These are phyloP conservation scores for Seiridium cupressi DNA, from an alignment of 2,329 filamentous ascomycete species.

Conservation along the genomic window DNA sequence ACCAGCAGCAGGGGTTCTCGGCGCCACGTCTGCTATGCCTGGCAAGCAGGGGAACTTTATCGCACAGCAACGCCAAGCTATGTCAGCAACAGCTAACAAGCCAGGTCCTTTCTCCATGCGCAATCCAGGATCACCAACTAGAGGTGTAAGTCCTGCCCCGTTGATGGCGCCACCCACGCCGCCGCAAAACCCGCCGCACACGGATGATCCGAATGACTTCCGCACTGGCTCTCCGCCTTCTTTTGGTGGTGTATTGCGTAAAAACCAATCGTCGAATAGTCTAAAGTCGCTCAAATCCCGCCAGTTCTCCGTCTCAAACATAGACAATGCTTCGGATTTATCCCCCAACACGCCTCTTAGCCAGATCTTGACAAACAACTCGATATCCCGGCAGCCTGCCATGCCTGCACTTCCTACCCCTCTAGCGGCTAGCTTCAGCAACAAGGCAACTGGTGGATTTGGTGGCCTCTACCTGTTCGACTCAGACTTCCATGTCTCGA, in stretches of 20 bases:
- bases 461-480: slow-evolving; percentile 81
- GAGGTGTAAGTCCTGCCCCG: slow-evolving; percentile 19
- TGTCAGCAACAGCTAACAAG: slow-evolving; percentile 33
- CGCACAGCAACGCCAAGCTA: slow-evolving; percentile 39
- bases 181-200: slow-evolving; percentile 25
- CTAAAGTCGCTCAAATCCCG: slow-evolving; percentile 70
- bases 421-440: slow-evolving; percentile 59
- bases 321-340: slow-evolving; percentile 61
- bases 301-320: slow-evolving; percentile 65
- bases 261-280: slow-evolving; percentile 71
- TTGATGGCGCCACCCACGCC: slow-evolving; percentile 24
- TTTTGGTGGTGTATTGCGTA: slow-evolving; percentile 50
- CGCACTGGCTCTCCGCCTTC: slow-evolving; percentile 54
- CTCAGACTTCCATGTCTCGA: slow-evolving; percentile 68
- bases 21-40: slow-evolving; percentile 20
- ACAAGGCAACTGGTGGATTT: slow-evolving; percentile 54
- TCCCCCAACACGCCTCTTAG: slow-evolving; percentile 75
- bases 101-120: slow-evolving; percentile 30
- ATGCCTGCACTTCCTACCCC: slow-evolving; percentile 69
- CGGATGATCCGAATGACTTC: slow-evolving; percentile 29
- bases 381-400: slow-evolving; percentile 48
- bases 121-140: slow-evolving; percentile 31
- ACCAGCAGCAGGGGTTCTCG: slow-evolving; percentile 20
- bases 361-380: slow-evolving; percentile 54
- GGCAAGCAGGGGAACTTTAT: slow-evolving; percentile 34